A percentile compares a stretch with the other conserved stretches of the same genome.
Evolutionary conservation across 441 rosid species (phyloP).

Genomic region (Adansonia gregorii): DNA sequence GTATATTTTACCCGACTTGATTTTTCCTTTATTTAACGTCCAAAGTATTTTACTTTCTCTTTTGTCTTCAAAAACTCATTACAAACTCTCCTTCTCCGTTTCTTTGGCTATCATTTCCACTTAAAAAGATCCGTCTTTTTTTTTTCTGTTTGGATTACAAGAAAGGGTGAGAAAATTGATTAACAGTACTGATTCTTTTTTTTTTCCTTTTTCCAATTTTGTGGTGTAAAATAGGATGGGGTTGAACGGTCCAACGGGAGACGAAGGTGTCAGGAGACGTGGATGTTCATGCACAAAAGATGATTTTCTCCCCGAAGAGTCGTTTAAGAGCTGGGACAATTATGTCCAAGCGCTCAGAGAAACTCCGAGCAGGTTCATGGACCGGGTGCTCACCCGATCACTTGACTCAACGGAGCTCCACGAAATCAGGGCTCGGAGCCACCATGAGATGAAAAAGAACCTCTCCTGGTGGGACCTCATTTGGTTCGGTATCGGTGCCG

Average conservation of each 20-base stretch:
- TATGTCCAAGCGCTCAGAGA: slow-evolving; percentile 60
- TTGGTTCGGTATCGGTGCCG: slow-evolving; percentile 92
- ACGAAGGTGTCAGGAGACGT: slow-evolving; percentile 50
- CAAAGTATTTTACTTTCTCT: not conserved
- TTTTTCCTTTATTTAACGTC: not conserved
- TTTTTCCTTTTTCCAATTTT: not conserved
- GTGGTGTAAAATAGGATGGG: slow-evolving; percentile 23
- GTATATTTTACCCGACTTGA: not conserved
- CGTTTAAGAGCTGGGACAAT: slow-evolving; percentile 63
- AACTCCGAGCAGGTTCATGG: slow-evolving; percentile 60
- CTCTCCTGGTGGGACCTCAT: slow-evolving; percentile 89
- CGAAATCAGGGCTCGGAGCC: slow-evolving; percentile 73
- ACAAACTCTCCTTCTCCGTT: not conserved
- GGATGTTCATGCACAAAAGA: slow-evolving; percentile 69
- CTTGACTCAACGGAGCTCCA: slow-evolving; percentile 68
- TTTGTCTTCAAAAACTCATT: not conserved
- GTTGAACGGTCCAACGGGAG: slow-evolving; percentile 18
- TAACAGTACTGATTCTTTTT: not conserved
- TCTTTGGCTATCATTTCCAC: not conserved
- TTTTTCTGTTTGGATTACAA: not conserved
- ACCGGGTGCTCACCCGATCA: slow-evolving; percentile 68
- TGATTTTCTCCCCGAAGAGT: slow-evolving; percentile 86
- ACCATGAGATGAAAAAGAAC: slow-evolving; percentile 79
- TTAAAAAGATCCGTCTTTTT: not conserved
- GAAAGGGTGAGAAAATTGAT: not conserved